Evolutionary conservation across 352 stramenopile species (phyloP).

Genomic region (Globisporangium lucens): DNA sequence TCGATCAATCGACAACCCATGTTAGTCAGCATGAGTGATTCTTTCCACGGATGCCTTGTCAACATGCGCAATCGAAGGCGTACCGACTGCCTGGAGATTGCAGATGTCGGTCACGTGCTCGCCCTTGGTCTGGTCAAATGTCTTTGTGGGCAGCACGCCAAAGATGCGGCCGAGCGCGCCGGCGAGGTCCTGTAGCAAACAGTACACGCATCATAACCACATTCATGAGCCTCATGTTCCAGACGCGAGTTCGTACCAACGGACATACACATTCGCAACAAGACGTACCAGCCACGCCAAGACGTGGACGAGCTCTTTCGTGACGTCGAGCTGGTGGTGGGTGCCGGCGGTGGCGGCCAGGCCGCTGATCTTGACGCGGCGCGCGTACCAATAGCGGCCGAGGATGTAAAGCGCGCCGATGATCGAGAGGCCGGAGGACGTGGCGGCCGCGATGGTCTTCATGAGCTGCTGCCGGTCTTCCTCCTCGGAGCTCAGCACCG

Average conservation of each 20-base stretch:
- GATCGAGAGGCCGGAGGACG: constrained; percentile 76
- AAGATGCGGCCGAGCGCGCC: constrained; percentile 70
- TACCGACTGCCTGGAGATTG: constrained; percentile 72
- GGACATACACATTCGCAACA: neutral
- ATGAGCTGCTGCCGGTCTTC: constrained; percentile 11
- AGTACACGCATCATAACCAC: neutral
- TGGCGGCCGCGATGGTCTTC: constrained; percentile 59
- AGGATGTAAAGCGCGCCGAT: constrained; percentile 83
- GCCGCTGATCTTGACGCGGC: constrained; percentile 34
- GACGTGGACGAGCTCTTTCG: constrained; percentile 84
- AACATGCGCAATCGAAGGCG: constrained; percentile 1
- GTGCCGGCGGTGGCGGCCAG: constrained; percentile 23
- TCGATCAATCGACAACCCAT: neutral
- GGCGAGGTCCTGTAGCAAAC: constrained; percentile 51
- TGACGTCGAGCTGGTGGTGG: constrained; percentile 70
- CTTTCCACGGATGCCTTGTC: neutral
- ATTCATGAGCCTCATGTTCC: neutral
- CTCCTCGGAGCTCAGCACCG: constrained; percentile 10
- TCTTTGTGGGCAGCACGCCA: constrained; percentile 57
- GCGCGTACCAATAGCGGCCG: constrained; percentile 75
- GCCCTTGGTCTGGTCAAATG: constrained; percentile 53
- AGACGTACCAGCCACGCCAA: constrained; percentile 65
- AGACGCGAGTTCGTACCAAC: neutral
- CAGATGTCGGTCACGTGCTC: constrained; percentile 56
- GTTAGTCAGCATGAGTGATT: neutral